A percentile compares a stretch with the other conserved stretches of the same genome.
These are phyloP conservation scores for Citrullus mucosospermus DNA, from an alignment of 306 rosid genomes.

Conservation along the genomic window DNA sequence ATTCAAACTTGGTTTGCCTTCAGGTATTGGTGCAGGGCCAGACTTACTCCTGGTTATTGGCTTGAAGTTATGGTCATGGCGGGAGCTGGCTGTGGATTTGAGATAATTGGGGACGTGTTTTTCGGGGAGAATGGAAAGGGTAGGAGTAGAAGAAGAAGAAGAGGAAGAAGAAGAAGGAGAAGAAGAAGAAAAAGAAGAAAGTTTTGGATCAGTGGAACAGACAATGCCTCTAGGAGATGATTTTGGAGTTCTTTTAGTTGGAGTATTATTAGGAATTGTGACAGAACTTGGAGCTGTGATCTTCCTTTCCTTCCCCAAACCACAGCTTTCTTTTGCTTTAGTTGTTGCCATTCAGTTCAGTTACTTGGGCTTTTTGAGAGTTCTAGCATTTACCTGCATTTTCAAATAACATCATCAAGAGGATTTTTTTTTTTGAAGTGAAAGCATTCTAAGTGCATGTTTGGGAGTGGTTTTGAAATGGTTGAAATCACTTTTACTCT, in stretches of 20 bases:
- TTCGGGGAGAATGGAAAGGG: constrained; percentile 14
- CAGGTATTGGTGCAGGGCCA: background rate
- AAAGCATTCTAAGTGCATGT: too few relatives aligned
- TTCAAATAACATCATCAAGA: background rate
- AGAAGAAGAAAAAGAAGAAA: background rate
- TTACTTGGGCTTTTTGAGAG: background rate
- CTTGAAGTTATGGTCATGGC: constrained; percentile 21
- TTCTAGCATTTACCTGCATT: constrained; percentile 6
- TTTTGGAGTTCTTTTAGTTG: constrained; percentile 21
- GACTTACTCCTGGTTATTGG: background rate
- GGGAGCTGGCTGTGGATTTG: constrained; percentile 47
- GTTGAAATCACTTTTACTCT: too few relatives aligned
- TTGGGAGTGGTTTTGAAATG: too few relatives aligned
- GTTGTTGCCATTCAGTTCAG: constrained; percentile 48
- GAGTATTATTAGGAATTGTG: constrained; percentile 15
- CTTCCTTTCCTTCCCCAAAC: constrained; percentile 46
- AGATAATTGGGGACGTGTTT: constrained; percentile 54
- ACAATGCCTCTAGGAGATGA: constrained; percentile 11
- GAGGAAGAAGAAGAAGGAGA: background rate
- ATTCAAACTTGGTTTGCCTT: constrained; percentile 15
- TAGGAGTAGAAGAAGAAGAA: background rate
- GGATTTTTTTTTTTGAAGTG: too few relatives aligned
- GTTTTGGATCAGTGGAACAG: background rate
- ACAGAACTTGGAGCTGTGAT: background rate
- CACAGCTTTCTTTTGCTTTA: constrained; percentile 27